Percentiles rank a stretch among this genome's conserved stretches.
Conservation (phyloP, 2,329 filamentous ascomycete genomes). For the Colletotrichum salicis region DNA sequence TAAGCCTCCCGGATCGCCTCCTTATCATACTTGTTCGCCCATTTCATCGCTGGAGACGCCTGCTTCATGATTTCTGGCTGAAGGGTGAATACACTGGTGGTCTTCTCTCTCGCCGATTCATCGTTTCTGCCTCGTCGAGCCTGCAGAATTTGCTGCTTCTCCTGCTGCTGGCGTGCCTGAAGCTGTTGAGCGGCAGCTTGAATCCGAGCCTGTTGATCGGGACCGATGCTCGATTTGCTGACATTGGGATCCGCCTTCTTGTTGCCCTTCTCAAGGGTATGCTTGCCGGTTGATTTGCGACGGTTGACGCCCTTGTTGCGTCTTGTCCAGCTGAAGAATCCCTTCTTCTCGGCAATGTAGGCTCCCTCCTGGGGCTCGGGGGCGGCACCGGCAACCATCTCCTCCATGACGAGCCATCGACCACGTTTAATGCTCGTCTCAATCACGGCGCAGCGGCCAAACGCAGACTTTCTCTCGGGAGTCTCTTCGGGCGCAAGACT, state of each 20-base stretch:
- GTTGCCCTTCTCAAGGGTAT: slow-evolving; percentile 58
- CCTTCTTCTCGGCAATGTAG: slow-evolving; percentile 95
- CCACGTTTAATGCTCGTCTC: slow-evolving; percentile 86
- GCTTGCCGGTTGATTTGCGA: slow-evolving; percentile 76
- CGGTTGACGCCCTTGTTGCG: slow-evolving; percentile 72
- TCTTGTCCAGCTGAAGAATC: slow-evolving; percentile 87
- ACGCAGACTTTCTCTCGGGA: slow-evolving; percentile 85
- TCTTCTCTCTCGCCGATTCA: slow-evolving; percentile 74
- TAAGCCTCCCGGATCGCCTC: slow-evolving; percentile 88
- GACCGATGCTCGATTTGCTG: slow-evolving; percentile 87
- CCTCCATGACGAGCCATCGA: slow-evolving; percentile 94
- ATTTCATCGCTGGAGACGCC: slow-evolving; percentile 94
- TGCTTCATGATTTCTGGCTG: slow-evolving; percentile 87
- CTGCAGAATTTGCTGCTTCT: slow-evolving; percentile 47
- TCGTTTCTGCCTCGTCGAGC: slow-evolving; percentile 66
- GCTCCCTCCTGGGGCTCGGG: slow-evolving; percentile 85
- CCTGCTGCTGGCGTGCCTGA: slow-evolving; percentile 75
- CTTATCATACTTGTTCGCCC: slow-evolving; percentile 95
- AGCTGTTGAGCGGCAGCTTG: slow-evolving; percentile 89
- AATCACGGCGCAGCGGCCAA: slow-evolving; percentile 90
- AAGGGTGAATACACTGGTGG: slow-evolving; percentile 88
- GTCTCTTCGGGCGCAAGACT: slow-evolving; percentile 94
- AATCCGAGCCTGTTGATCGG: slow-evolving; percentile 92
- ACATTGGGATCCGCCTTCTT: slow-evolving; percentile 55
- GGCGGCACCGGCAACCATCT: slow-evolving; percentile 93